phyloP scores from a whole-genome alignment of 2,329 filamentous ascomycete species.

The Trichoderma aggressivum region DNA sequence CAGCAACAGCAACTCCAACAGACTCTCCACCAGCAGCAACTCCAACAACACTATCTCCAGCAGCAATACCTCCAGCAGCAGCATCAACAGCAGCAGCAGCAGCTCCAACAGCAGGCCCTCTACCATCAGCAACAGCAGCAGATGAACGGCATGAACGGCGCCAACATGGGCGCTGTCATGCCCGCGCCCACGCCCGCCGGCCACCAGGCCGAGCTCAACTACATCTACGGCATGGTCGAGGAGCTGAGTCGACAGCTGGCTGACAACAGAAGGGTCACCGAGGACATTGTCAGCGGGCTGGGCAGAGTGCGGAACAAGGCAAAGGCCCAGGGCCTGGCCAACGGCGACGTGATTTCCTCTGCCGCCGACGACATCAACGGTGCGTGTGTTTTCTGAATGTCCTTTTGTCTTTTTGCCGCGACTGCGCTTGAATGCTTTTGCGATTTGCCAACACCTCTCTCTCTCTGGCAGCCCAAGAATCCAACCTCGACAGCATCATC shows the following conservation, averaged over 20 bases:
- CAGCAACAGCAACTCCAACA: slow-evolving; percentile 22
- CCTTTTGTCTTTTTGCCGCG: not conserved
- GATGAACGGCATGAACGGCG: slow-evolving; percentile 52
- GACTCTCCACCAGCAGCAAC: slow-evolving; percentile 20
- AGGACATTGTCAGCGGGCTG: slow-evolving; percentile 61
- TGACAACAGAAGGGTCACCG: slow-evolving; percentile 58
- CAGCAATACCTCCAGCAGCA: slow-evolving; percentile 20
- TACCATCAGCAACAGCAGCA: slow-evolving; percentile 22
- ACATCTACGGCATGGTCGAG: slow-evolving; percentile 66
- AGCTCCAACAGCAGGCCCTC: slow-evolving; percentile 16
- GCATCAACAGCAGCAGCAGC: slow-evolving; percentile 21
- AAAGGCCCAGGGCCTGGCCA: slow-evolving; percentile 48
- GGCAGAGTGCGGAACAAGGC: slow-evolving; percentile 59
- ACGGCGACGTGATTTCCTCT: slow-evolving; percentile 56
- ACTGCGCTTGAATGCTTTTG: not conserved
- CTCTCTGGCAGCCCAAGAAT: slow-evolving; percentile 47
- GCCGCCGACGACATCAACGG: slow-evolving; percentile 57
- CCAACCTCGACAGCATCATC: slow-evolving; percentile 59
- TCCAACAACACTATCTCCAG: slow-evolving; percentile 23
- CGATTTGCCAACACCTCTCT: not conserved
- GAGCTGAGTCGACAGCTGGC: slow-evolving; percentile 61
- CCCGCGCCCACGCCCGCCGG: slow-evolving; percentile 61
- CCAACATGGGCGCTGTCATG: slow-evolving; percentile 45
- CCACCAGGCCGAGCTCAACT: slow-evolving; percentile 65
- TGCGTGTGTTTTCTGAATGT: slow-evolving; percentile 29